phyloP scores from a whole-genome alignment of 2,329 filamentous ascomycete species.

The Emmonsia crescens region DNA sequence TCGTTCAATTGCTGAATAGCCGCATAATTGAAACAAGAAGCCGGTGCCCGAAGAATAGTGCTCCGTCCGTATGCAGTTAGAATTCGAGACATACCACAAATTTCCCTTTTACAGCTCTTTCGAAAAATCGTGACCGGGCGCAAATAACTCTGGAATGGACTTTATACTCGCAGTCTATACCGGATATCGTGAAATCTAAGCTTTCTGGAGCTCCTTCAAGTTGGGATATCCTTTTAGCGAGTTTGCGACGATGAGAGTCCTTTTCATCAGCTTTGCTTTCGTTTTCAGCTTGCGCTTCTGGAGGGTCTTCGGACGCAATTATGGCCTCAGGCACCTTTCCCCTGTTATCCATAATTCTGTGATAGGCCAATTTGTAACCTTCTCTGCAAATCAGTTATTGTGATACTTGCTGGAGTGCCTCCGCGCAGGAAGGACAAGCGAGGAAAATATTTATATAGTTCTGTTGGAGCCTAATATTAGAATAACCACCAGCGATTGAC shows the following conservation, averaged over 20 bases:
- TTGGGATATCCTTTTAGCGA: not conserved
- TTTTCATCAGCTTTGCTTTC: not conserved
- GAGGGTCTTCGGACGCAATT: not conserved
- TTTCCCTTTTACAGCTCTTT: not conserved
- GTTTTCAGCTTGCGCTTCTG: not conserved
- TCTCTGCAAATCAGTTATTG: not conserved
- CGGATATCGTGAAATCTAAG: not conserved
- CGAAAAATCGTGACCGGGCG: not conserved
- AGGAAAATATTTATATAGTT: not conserved
- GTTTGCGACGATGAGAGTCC: not conserved
- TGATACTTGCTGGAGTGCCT: not conserved
- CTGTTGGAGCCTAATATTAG: not conserved
- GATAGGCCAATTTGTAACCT: not conserved
- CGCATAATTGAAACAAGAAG: not conserved
- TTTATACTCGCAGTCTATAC: not conserved
- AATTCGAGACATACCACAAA: not conserved
- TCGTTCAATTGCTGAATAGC: not conserved
- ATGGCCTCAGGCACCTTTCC: not conserved
- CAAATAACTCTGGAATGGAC: conserved; percentile 1
- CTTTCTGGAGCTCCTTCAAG: not conserved
- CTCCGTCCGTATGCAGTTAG: not conserved
- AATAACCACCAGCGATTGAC: not conserved
- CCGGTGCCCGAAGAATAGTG: not conserved
- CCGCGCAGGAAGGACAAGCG: not conserved
- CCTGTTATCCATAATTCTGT: not conserved